Evolutionary conservation across 805 yeast genomes (phyloP).

Genomic region (Isabelozyma pseudorhagii): DNA sequence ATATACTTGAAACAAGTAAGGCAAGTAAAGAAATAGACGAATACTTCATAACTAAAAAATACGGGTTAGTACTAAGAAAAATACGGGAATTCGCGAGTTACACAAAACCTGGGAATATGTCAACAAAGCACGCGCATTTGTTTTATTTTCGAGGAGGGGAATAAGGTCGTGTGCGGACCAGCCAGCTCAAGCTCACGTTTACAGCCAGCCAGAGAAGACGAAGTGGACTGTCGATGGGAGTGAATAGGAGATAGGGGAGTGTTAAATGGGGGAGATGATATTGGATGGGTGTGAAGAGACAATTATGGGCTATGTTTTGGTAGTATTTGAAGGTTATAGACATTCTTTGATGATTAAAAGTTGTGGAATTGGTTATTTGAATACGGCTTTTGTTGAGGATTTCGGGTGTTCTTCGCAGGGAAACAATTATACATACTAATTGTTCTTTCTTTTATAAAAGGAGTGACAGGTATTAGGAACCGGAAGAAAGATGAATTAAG

Average conservation of each 20-base stretch:
- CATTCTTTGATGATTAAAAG: too few species aligned
- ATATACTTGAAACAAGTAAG: conserved; percentile 16
- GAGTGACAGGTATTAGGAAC: neutral
- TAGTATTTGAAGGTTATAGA: too few species aligned
- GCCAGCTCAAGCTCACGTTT: neutral
- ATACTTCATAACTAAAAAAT: neutral
- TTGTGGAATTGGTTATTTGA: too few species aligned
- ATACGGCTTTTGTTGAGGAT: too few species aligned
- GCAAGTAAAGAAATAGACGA: conserved; percentile 5
- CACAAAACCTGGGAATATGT: neutral
- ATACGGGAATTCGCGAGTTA: neutral
- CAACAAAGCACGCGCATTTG: neutral
- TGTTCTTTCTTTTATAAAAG: neutral
- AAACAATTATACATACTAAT: neutral
- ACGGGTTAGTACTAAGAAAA: neutral
- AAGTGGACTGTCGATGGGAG: neutral
- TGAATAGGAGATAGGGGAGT: neutral
- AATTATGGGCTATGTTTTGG: too few species aligned
- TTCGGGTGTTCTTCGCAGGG: neutral
- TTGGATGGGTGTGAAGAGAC: too few species aligned
- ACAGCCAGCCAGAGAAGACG: neutral
- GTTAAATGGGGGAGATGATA: neutral
- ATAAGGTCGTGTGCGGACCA: neutral
- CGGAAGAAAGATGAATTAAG: neutral
- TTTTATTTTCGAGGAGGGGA: neutral